Evolutionary conservation across 1,139 yeast genomes (phyloP), one percentile per base, ranked within the genome.

Genomic region (Debaryomyces fabryi): DNA sequence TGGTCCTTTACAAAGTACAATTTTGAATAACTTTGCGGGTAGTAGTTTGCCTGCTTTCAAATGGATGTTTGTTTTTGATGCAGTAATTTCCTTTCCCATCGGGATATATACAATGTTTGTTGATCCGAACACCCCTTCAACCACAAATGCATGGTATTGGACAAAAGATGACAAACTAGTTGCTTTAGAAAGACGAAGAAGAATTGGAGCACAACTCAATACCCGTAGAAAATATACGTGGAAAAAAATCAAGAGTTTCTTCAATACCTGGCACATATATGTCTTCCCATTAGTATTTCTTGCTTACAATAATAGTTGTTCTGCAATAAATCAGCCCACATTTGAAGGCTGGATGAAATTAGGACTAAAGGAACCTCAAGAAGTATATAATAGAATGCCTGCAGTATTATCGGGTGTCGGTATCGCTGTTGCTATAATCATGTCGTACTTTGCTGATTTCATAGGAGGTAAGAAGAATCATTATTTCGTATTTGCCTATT

Each of bases 31-130:
- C 15, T 63, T 65, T 58, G 25, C 37, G 5, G 23, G 44, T 9
- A 36, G 47, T 4, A 27, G 32, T 3, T 33, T 49, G 15, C 53
- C 52, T 4, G 74, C 80, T 1, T 81, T 81, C 73, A 75, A 77
- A 55, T 78, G 83, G 81, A 70, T 79, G 57, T 81, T 79, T 50
- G 69, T 81, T 20, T 69, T 80, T 52, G 84, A 81, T 55, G 83
- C 82, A 3, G 63, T 75, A 13, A 69, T 81, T 41, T 72, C 83
- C 3, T 62, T 78, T 29, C 83, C 83, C 0, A 65, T 78, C 25
- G 82, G 76, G 1, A 46, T 76, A 16, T 76, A 72, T 54, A 67
- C 76, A 39, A 62, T 75, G 64, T 43, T 68, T 27, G 73, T 65
- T 24, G 72, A 70, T 49, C 78, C 80, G 30, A 74, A 73, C 53